Evolutionary conservation across 441 rosid genomes (phyloP), one percentile per base, ranked within the genome.

Genomic region (California macrophylla): DNA sequence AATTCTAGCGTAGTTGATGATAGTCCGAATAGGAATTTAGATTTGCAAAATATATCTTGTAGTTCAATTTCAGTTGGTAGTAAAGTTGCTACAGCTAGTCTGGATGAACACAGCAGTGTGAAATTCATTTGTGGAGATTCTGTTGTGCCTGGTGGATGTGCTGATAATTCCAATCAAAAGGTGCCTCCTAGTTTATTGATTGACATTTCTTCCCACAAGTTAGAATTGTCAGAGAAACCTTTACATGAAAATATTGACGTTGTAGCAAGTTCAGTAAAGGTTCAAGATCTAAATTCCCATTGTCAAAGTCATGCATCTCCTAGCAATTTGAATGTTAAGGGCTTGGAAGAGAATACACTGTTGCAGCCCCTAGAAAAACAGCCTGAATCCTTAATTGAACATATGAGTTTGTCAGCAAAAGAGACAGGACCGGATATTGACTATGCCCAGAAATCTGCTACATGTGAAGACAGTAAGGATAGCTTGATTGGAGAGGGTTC

Each of bases 31-130:
- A 78, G 77, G 75, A 69, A 72, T 62, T 67, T 75, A 71, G 88
- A 75, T 65, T 72, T 70, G 74, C 84, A 82, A 81, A 78, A 78
- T 80, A 58, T 79, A 7, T 74, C 81, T 34, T 66, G 38, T 70
- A 76, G 81, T 79, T 79, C 92, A 72, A 76, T 80, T 71, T 71
- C 77, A 47, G 85, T 66, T 78, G 75, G 82, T 80, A 78, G 83
- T 85, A 77, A 60, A 60, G 30, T 26, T 40, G 34, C 38, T 63
- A 6, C 66, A 63, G 40, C 38, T n/a, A 63, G 36, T 63, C 16
- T 30, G 38, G 66, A 63, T 63, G 36, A 5, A 63, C 10, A 28
- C 18, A 29, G 36, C 40, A 30, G 66, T 64, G 45, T 15, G 38
- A 32, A 64, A 64, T 16, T 12, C 25, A 64, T 16, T 32, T 3